Evolutionary conservation across 371 early-diverging fungal species (phyloP).

Genomic region (Haplosporangium sp.): DNA sequence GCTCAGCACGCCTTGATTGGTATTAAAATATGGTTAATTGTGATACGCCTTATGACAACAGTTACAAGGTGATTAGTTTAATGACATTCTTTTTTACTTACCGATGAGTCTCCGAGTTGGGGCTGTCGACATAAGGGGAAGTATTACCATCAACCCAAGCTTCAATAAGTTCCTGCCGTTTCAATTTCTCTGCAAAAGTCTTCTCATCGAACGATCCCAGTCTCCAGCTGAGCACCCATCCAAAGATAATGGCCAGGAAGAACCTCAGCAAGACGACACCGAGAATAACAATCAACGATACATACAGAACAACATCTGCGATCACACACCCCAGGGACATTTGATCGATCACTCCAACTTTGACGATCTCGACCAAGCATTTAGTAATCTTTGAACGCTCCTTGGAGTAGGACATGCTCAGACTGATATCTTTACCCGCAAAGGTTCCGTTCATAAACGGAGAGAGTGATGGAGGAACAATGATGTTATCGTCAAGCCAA

Average conservation of each 20-base stretch:
- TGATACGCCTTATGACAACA: no score
- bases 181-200: slow-evolving; percentile 60
- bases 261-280: slow-evolving; percentile 86
- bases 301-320: slow-evolving; percentile 80
- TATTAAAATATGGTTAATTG: neutral
- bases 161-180: slow-evolving; percentile 50
- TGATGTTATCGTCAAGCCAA: slow-evolving; percentile 60
- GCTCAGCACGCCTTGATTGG: slow-evolving; percentile 41
- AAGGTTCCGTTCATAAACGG: slow-evolving; percentile 46
- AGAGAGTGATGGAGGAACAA: slow-evolving; percentile 25
- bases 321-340: slow-evolving; percentile 83
- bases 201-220: slow-evolving; percentile 80
- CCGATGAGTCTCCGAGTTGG: slow-evolving; percentile 51
- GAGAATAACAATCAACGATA: slow-evolving; percentile 82
- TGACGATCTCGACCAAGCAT: slow-evolving; percentile 77
- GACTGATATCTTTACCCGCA: slow-evolving; percentile 44
- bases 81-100: neutral
- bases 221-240: slow-evolving; percentile 82
- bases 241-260: slow-evolving; percentile 85
- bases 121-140: slow-evolving; percentile 54
- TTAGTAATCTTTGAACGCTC: slow-evolving; percentile 61
- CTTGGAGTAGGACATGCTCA: slow-evolving; percentile 49
- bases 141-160: slow-evolving; percentile 56
- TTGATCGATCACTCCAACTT: slow-evolving; percentile 82
- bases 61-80: no score